phyloP scores from a whole-genome alignment of 805 yeast genomes.

The Candida wancherniae region DNA sequence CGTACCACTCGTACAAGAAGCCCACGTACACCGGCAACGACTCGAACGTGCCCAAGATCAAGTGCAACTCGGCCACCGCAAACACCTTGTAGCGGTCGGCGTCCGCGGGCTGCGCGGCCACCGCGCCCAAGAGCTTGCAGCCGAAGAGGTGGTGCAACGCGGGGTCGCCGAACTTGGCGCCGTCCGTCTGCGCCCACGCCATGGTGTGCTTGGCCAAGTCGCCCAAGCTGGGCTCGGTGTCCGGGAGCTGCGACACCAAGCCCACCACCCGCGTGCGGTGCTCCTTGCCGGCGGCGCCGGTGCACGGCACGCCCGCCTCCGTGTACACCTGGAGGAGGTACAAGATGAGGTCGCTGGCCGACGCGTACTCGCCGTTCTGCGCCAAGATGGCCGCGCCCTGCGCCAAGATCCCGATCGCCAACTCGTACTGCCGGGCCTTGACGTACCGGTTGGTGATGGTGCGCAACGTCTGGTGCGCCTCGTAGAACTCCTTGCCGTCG shows the following conservation, averaged over 20 bases:
- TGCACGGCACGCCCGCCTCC: slow-evolving; percentile 36
- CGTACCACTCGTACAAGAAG: slow-evolving; percentile 44
- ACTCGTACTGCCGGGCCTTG: slow-evolving; percentile 57
- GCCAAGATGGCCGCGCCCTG: slow-evolving; percentile 68
- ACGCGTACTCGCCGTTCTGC: slow-evolving; percentile 68
- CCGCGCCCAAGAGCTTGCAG: slow-evolving; percentile 46
- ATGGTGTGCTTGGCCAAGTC: slow-evolving; percentile 63
- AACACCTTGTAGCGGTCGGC: slow-evolving; percentile 37
- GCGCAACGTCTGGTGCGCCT: slow-evolving; percentile 92
- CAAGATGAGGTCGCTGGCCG: slow-evolving; percentile 70
- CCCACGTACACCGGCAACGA: slow-evolving; percentile 38
- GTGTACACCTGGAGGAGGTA: slow-evolving; percentile 71
- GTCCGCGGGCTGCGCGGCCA: slow-evolving; percentile 17
- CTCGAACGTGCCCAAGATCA: slow-evolving; percentile 61
- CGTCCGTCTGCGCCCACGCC: slow-evolving; percentile 53
- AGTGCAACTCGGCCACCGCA: slow-evolving; percentile 68
- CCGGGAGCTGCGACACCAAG: slow-evolving; percentile 41
- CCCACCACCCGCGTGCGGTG: slow-evolving; percentile 46
- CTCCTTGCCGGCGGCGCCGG: slow-evolving; percentile 24
- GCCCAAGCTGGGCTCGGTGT: slow-evolving; percentile 45
- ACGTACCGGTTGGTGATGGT: slow-evolving; percentile 85
- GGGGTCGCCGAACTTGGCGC: slow-evolving; percentile 63
- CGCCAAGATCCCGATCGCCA: slow-evolving; percentile 70
- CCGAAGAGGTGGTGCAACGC: slow-evolving; percentile 74
- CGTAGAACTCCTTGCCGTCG: slow-evolving; percentile 74